Evolutionary conservation across 768 basidiomycete genomes (phyloP).

Genomic region (Termitomyces sp.): DNA sequence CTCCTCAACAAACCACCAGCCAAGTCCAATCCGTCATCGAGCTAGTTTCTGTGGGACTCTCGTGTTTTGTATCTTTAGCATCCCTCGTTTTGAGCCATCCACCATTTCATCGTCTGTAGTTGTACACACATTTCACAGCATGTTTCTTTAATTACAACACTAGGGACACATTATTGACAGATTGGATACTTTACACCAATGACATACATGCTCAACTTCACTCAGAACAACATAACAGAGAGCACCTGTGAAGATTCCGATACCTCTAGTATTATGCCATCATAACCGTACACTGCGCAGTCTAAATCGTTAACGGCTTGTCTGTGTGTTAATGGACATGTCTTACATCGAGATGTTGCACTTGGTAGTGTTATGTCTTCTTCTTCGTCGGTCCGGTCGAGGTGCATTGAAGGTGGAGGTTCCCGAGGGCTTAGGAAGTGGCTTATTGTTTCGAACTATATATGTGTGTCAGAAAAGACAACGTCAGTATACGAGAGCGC

Average conservation of each 20-base stretch:
- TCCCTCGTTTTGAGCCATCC: neutral
- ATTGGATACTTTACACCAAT: constrained; percentile 2
- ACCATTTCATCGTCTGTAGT: neutral
- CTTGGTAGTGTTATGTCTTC: constrained; percentile 64
- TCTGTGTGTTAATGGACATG: neutral
- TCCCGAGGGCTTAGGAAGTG: constrained; percentile 75
- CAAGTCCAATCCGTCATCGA: constrained; percentile 7
- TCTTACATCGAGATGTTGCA: constrained; percentile 61
- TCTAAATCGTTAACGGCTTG: constrained; percentile 3
- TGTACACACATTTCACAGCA: neutral
- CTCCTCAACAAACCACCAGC: constrained; percentile 54
- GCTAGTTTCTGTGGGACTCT: neutral
- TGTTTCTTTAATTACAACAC: neutral
- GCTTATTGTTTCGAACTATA: constrained; percentile 70
- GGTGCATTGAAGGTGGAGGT: constrained; percentile 71
- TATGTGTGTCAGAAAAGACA: neutral
- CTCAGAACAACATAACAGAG: constrained; percentile 63
- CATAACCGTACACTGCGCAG: constrained; percentile 64
- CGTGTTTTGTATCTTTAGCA: neutral
- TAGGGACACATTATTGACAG: constrained; percentile 2
- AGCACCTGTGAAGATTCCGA: constrained; percentile 75
- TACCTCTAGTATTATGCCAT: constrained; percentile 77
- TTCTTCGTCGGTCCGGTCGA: constrained; percentile 76
- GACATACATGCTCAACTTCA: neutral
- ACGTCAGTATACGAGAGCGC: neutral